A percentile compares a stretch with the other conserved stretches of the same genome.
Evolutionary conservation across 2,329 filamentous ascomycete species (phyloP).

Genomic region (Colletotrichum sp.): DNA sequence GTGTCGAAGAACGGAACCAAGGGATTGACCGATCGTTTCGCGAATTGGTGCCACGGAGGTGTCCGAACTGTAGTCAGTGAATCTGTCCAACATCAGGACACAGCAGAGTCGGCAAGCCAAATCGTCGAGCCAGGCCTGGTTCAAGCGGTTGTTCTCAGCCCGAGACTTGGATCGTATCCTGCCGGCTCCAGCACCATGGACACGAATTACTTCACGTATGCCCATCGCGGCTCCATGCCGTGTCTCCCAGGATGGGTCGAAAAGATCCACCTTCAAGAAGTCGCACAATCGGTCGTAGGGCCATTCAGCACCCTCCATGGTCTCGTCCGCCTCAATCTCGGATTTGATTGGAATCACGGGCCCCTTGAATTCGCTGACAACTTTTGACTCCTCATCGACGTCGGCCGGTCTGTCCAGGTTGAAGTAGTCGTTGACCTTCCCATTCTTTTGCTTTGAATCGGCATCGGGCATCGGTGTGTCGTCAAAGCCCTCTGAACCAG

Average conservation of each 20-base stretch:
- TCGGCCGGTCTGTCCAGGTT: constrained; percentile 80
- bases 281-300: constrained; percentile 94
- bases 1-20: constrained; percentile 88
- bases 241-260: constrained; percentile 93
- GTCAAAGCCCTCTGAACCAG: constrained; percentile 66
- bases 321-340: constrained; percentile 78
- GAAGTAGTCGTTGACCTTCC: constrained; percentile 83
- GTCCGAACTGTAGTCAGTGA: constrained; percentile 97
- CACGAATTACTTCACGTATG: constrained; percentile 85
- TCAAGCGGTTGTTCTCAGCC: constrained; percentile 78
- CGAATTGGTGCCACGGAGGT: constrained; percentile 95
- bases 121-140: constrained; percentile 89
- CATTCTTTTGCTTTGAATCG: constrained; percentile 62
- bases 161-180: constrained; percentile 73
- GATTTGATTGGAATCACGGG: constrained; percentile 82
- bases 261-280: constrained; percentile 90
- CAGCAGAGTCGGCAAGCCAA: constrained; percentile 93
- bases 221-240: constrained; percentile 97
- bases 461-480: constrained; percentile 60
- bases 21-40: constrained; percentile 92
- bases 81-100: constrained; percentile 96
- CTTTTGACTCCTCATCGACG: constrained; percentile 87
- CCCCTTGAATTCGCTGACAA: constrained; percentile 96
- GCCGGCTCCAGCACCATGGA: constrained; percentile 90
- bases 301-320: constrained; percentile 84